A percentile compares a stretch with the other conserved stretches of the same genome.
Evolutionary conservation across 106 monocot species (phyloP).

Genomic region (Allium sativum): DNA sequence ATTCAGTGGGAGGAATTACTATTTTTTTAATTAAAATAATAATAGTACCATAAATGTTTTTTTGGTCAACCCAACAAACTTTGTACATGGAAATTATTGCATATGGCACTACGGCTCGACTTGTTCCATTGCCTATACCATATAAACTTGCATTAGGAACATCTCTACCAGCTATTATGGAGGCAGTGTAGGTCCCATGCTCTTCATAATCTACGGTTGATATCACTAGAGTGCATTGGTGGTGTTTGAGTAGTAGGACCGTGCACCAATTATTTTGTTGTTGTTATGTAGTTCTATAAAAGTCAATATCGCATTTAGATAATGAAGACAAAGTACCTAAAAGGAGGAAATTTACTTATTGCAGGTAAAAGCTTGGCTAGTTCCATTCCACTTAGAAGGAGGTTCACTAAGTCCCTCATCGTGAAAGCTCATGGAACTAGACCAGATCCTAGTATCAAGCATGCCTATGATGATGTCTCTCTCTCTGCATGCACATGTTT

Average conservation of each 20-base stretch:
- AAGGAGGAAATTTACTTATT: conserved; percentile 17
- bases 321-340: background rate
- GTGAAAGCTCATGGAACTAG: conserved; percentile 9
- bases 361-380: conserved; percentile 13
- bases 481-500: background rate
- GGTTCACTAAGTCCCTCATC: conserved; percentile 11
- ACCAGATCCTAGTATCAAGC: conserved; percentile 17
- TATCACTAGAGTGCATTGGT: background rate
- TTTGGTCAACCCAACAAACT: conserved; percentile 7
- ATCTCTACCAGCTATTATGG: conserved; percentile 6
- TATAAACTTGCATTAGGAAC: conserved; percentile 1
- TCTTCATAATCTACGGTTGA: conserved; percentile 12
- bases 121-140: conserved; percentile 5
- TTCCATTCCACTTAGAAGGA: conserved; percentile 16
- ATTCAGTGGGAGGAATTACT: no score
- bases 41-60: no score
- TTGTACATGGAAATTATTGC: conserved; percentile 29
- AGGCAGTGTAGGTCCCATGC: conserved; percentile 24
- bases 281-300: background rate
- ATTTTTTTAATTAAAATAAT: no score
- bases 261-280: conserved; percentile 12
- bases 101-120: conserved; percentile 7
- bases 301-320: background rate
- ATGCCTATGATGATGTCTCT: conserved; percentile 15
- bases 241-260: conserved; percentile 1